Evolutionary conservation across 2,329 filamentous ascomycete genomes (phyloP), one percentile per base, ranked within the genome.

Genomic region (Exophiala phaeomuriformis): DNA sequence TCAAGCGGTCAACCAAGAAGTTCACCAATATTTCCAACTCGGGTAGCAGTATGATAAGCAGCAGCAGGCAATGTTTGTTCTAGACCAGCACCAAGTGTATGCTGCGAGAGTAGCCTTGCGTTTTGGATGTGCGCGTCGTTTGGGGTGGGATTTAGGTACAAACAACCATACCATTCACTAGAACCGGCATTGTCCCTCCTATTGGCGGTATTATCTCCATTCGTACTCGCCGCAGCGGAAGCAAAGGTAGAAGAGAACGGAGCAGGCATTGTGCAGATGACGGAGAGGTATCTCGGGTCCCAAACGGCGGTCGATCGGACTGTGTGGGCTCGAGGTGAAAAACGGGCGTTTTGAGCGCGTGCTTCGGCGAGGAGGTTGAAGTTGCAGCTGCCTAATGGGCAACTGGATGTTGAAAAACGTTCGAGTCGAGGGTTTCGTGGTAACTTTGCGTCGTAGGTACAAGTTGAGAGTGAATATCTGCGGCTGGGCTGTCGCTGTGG

Each of bases 171-270:
- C 86, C 85, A 89, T 71, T 89, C 86, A 73, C 81, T 83, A 69
- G 80, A 80, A 61, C 74, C 73, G 69, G 80, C 65, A 69, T 75
- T 72, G 78, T 81, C 69, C 70, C 73, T 68, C 77, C 80, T 72
- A 71, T 72, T 73, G 77, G 78, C 64, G 75, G 69, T 70, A 69
- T 19, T 53, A 42, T 82, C 68, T 76, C 71, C 74, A 65, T 78
- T 83, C 71, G 88, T 85, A 71, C 86, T 86, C 69, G 86, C 86
- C 64, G 86, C 86, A 65, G 86, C 86, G 68, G 86, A 89, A 69
- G 86, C 86, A 74, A 90, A 90, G 77, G 85, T 90, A 64, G 86
- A 88, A 65, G 85, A 83, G 71, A 89, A 80, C 75, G 86, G 84
- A 69, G 83, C 82, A 75, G 85, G 81, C 85, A 89, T 79, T 65